A percentile compares a stretch with the other conserved stretches of the same genome.
These are phyloP conservation scores for Macrophomina pseudophaseolina DNA, from an alignment of 2,329 filamentous ascomycete genomes.

Conservation along the genomic window DNA sequence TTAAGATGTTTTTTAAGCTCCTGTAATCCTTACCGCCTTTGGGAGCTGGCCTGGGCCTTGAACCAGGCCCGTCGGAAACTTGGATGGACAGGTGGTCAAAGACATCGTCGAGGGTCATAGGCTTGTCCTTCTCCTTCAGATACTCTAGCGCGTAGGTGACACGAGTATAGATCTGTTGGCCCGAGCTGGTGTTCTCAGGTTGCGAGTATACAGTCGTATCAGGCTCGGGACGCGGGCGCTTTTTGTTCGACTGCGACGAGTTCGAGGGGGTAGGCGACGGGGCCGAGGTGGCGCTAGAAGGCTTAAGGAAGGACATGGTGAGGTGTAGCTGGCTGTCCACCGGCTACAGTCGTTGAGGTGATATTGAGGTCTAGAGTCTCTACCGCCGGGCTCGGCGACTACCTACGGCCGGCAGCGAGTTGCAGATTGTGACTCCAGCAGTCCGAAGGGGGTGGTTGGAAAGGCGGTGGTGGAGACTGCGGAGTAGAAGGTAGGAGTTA, in stretches of 20 bases:
- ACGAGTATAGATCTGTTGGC: constrained; percentile 82
- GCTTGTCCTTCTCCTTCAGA: constrained; percentile 55
- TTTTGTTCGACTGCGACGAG: constrained; percentile 46
- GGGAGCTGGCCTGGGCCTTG: constrained; percentile 52
- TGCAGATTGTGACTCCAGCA: neutral
- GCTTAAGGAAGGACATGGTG: constrained; percentile 44
- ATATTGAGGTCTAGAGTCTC: neutral
- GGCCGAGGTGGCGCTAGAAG: constrained; percentile 50
- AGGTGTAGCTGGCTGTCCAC: constrained; percentile 5
- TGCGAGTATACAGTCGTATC: constrained; percentile 72
- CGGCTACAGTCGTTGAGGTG: neutral
- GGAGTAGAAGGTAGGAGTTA: neutral
- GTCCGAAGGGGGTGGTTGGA: neutral
- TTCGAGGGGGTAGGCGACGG: constrained; percentile 64
- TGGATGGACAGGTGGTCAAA: constrained; percentile 78
- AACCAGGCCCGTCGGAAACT: constrained; percentile 60
- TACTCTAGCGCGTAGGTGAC: constrained; percentile 86
- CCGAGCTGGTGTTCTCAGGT: constrained; percentile 75
- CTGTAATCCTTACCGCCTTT: constrained; percentile 21
- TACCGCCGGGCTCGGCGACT: neutral
- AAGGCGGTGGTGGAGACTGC: neutral
- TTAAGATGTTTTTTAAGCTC: constrained; percentile 69
- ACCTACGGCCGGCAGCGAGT: neutral
- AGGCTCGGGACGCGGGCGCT: constrained; percentile 63
- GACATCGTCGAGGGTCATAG: constrained; percentile 72